These are phyloP conservation scores for Fusarium sp. DNA, from an alignment of 2,329 filamentous ascomycete species.

Conservation along the genomic window DNA sequence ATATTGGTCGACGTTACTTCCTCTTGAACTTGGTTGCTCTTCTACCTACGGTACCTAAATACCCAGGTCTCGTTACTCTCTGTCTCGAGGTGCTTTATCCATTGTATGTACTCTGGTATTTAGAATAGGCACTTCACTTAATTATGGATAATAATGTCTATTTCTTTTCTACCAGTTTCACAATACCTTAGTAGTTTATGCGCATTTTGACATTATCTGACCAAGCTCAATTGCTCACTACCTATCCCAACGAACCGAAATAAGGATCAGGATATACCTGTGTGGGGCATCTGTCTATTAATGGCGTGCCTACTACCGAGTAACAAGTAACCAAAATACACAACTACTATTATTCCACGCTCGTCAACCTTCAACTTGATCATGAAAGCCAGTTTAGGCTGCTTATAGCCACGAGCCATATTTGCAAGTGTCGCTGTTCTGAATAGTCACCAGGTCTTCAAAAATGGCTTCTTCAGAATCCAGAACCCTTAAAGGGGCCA, in stretches of 20 bases:
- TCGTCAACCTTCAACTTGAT: not conserved
- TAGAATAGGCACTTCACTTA: too few relatives aligned
- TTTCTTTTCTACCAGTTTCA: too few relatives aligned
- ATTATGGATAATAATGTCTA: too few relatives aligned
- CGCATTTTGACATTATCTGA: too few relatives aligned
- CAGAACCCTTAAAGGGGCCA: not conserved
- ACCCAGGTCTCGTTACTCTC: too few relatives aligned
- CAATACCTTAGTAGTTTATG: too few relatives aligned
- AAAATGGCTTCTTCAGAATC: slow-evolving; percentile 5
- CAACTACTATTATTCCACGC: not conserved
- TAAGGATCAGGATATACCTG: not conserved
- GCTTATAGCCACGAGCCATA: not conserved
- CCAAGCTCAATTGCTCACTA: not conserved
- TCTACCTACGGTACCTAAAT: too few relatives aligned
- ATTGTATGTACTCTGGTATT: too few relatives aligned
- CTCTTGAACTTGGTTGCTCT: not conserved
- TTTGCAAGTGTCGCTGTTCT: not conserved
- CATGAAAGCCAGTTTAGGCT: not conserved
- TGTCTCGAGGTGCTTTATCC: too few relatives aligned
- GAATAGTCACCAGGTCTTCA: too few relatives aligned
- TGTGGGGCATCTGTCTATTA: slow-evolving; percentile 17
- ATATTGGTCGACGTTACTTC: not conserved
- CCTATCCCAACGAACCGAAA: not conserved
- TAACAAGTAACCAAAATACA: not conserved
- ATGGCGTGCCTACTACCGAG: slow-evolving; percentile 7